Evolutionary conservation across 495 filamentous ascomycete species (phyloP).

Genomic region (Pseudotulostoma volvatum): DNA sequence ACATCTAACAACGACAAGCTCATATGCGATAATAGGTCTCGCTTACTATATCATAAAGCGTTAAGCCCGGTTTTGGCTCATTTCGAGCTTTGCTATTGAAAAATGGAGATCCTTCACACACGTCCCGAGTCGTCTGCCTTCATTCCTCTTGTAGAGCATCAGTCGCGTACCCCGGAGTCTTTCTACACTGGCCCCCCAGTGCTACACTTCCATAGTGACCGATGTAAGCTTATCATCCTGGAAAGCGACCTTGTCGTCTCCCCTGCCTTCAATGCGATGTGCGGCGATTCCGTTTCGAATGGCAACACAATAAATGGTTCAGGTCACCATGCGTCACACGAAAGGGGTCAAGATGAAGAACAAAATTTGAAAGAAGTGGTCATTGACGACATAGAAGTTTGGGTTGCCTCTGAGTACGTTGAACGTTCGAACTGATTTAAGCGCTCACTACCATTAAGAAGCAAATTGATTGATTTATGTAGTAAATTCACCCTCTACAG

Average conservation of each 20-base stretch:
- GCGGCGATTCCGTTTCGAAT: slow-evolving; percentile 8
- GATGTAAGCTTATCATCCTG: slow-evolving; percentile 41
- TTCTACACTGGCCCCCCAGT: slow-evolving; percentile 71
- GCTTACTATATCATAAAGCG: too few species aligned
- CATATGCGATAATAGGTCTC: too few species aligned
- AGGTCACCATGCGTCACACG: slow-evolving; percentile 1
- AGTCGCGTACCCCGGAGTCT: slow-evolving; percentile 65
- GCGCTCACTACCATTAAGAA: not conserved
- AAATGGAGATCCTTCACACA: slow-evolving; percentile 33
- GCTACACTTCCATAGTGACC: slow-evolving; percentile 54
- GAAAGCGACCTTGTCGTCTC: slow-evolving; percentile 23
- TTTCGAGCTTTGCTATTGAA: not conserved
- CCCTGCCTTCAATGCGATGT: slow-evolving; percentile 17
- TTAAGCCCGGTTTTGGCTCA: not conserved
- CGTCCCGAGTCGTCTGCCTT: slow-evolving; percentile 41
- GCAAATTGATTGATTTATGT: not conserved
- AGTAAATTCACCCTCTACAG: slow-evolving; percentile 66
- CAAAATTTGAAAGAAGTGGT: slow-evolving; percentile 25
- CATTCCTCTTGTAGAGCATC: slow-evolving; percentile 59
- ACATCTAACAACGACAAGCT: too few species aligned
- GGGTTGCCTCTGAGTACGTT: slow-evolving; percentile 62
- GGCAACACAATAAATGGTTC: slow-evolving; percentile 4
- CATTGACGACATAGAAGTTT: slow-evolving; percentile 46
- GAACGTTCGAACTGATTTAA: not conserved
- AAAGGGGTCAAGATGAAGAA: slow-evolving; percentile 10